Conservation (phyloP, 108 stramenopile species). For the Skeletonema potamos region DNA sequence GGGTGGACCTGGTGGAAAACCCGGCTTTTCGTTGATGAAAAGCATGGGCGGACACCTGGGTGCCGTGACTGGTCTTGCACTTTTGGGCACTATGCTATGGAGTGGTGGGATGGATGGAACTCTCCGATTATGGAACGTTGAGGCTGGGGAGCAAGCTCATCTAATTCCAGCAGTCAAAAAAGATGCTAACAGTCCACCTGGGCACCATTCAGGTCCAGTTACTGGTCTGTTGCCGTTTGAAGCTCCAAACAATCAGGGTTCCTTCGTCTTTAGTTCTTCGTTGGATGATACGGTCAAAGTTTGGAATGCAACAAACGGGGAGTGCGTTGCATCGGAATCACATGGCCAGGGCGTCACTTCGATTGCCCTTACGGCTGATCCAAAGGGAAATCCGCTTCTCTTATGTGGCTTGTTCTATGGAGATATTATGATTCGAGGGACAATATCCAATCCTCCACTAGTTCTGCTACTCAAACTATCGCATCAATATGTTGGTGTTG, state of each 20-base stretch:
- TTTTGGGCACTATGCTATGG: slow-evolving; percentile 60
- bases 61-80: slow-evolving; percentile 71
- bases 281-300: slow-evolving; percentile 85
- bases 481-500: slow-evolving; percentile 45
- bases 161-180: slow-evolving; percentile 37
- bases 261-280: slow-evolving; percentile 72
- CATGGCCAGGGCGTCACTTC: slow-evolving; percentile 79
- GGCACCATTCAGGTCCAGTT: slow-evolving; percentile 60
- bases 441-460: slow-evolving; percentile 71
- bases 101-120: slow-evolving; percentile 68
- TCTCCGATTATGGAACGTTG: slow-evolving; percentile 80
- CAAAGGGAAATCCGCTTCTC: slow-evolving; percentile 58
- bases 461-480: slow-evolving; percentile 52
- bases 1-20: slow-evolving; percentile 31
- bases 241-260: slow-evolving; percentile 43
- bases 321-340: slow-evolving; percentile 70
- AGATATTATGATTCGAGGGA: slow-evolving; percentile 75
- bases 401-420: slow-evolving; percentile 74
- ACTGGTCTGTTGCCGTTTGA: slow-evolving; percentile 65
- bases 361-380: slow-evolving; percentile 70
- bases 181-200: slow-evolving; percentile 7
- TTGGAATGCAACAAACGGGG: slow-evolving; percentile 80
- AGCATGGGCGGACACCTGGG: slow-evolving; percentile 72
- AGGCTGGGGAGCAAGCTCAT: slow-evolving; percentile 32
- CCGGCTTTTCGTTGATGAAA: slow-evolving; percentile 58